Evolutionary conservation across 2,329 filamentous ascomycete genomes (phyloP), one percentile per base, ranked within the genome.

Genomic region (Didymella sp.): DNA sequence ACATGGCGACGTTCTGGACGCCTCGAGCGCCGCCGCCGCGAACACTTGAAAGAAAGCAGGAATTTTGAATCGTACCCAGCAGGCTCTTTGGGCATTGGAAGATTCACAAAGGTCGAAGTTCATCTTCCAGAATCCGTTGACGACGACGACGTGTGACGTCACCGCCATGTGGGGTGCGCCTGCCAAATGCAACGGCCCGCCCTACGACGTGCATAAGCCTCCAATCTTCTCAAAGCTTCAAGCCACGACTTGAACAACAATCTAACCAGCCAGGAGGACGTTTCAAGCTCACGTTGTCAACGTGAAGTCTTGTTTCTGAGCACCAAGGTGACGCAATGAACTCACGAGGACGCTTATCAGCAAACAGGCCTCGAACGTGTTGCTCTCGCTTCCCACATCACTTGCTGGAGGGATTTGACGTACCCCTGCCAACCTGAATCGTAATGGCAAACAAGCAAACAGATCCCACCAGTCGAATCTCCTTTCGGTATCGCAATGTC

Each of bases 141-240:
- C 22, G 17, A 2, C 17, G 3, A 21, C n/a, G n/a, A n/a, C n/a
- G n/a, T 37, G 11, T 67, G 66, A 66, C 60, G 66, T 67, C 64
- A 65, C 33, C 25, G 45, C 17, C 35, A 60, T 52, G 58, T 63
- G 63, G 55, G 50, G 58, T 51, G 27, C 35, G 35, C 51, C 43
- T 27, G 45, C 50, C 54, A 56, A 38, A 48, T 59, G 63, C 62
- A 66, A 60, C 59, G 60, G 53, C 61, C 54, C 53, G 42, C 48
- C 19, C 27, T 50, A 27, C 24, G 46, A 17, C 38, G 37, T 31
- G 45, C 30, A 21, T 52, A 37, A 56, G 58, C 63, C 33, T 37
- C 13, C 24, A 40, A 25, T 56, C 61, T 45, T 37, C 13, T n/a
- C 25, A 44, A 37, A 41, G 54, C 55, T 58, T 50, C 44, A 24